Evolutionary conservation across 106 monocot species (phyloP), one percentile per base, ranked within the genome.

Genomic region (Dactylorhiza incarnata): DNA sequence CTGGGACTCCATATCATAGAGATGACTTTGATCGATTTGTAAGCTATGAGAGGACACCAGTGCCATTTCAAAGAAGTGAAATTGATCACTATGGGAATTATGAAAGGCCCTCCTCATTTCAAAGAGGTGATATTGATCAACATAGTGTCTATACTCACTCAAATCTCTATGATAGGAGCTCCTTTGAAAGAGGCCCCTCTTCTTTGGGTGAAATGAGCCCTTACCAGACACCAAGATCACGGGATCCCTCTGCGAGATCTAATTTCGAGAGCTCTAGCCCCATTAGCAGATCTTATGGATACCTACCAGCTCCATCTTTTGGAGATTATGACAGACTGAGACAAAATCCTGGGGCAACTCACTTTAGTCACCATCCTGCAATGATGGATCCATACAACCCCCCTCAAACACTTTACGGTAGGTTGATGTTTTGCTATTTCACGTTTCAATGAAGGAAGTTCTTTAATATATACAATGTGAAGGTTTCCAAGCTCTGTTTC

Each of bases 371-470:
- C 49, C 73, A 72, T 71, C 53, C 68, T 73, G 20, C 63, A n/a
- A 66, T 72, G 54, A 53, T 11, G 63, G 73, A 66, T 61, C 52
- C 63, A 59, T 68, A 68, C 15, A 56, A 49, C 23, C 73, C 75
- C 65, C 52, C 55, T 67, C 85, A 79, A 67, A 72, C 67, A 22
- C 54, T 54, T 73, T 79, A 85, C 49, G 73, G 85, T 85, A 76
- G 1, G 66, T 49, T 72, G 22, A 2, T 72, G 4, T 68, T 47
- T 16, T 26, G 22, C 62, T 62, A 23, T 5, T 62, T 62, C 62
- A 0, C 24, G 24, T 62, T 23, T 19, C 11, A 23, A 62, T 5
- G 16, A 14, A 15, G 54, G n/a, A 5, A 54, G 17, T 54, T n/a
- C 6, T 24, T 62, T 62, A 23, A 23, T 62, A 62, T 23, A 22